Evolutionary conservation across 1,284 basidiomycete species (phyloP).

Genomic region (Pseudozyma hubeiensis): DNA sequence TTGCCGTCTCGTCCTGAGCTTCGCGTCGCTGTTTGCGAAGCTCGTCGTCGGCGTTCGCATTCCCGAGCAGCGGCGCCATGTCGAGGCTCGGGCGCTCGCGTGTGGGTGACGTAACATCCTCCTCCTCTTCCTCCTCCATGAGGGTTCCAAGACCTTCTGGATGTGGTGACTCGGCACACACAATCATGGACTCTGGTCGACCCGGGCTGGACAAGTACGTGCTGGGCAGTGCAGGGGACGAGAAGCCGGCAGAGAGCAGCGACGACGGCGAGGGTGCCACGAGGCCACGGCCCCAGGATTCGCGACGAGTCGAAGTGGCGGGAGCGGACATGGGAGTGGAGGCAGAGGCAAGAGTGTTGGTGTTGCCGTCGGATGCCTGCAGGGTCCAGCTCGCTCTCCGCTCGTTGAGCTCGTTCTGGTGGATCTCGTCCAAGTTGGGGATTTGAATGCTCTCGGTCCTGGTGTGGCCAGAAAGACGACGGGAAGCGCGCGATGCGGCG

Average conservation of each 20-base stretch:
- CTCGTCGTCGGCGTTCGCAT: conserved; percentile 17
- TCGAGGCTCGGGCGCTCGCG: conserved; percentile 44
- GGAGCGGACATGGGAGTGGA: conserved; percentile 12
- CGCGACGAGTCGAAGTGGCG: conserved; percentile 18
- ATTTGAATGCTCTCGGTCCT: conserved; percentile 59
- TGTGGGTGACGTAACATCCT: conserved; percentile 51
- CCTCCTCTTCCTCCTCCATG: conserved; percentile 63
- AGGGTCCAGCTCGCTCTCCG: conserved; percentile 43
- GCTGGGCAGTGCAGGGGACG: conserved; percentile 29
- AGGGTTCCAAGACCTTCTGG: conserved; percentile 58
- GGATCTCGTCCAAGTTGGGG: conserved; percentile 60
- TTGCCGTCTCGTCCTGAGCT: conserved; percentile 53
- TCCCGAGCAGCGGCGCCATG: conserved; percentile 22
- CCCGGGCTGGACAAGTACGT: conserved; percentile 36
- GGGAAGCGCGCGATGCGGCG: conserved; percentile 26
- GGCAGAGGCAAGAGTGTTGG: conserved; percentile 3
- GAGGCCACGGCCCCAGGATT: conserved; percentile 37
- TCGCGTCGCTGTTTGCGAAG: conserved; percentile 40
- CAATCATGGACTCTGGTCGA: conserved; percentile 45
- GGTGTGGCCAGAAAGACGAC: conserved; percentile 45
- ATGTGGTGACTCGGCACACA: conserved; percentile 39
- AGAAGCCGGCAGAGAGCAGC: conserved; percentile 21
- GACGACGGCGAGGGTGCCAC: conserved; percentile 23
- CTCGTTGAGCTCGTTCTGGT: conserved; percentile 50
- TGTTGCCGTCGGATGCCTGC: conserved; percentile 28